These are phyloP conservation scores for Paracamarosporium sp. DNA, from an alignment of 2,329 filamentous ascomycete genomes.

Conservation along the genomic window DNA sequence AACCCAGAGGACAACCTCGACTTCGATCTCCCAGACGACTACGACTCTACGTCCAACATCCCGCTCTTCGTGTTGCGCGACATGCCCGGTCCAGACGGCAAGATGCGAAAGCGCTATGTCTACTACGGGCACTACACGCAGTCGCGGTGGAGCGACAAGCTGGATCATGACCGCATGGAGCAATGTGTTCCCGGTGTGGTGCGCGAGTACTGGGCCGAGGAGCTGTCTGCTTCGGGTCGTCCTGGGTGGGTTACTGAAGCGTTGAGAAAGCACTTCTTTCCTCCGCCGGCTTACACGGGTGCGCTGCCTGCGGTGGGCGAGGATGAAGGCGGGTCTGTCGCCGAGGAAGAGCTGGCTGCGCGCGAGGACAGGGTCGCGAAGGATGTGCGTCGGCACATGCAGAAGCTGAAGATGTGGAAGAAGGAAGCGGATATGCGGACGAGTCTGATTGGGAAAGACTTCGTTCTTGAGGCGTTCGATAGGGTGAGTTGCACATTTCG, in stretches of 20 bases:
- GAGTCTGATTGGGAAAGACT: constrained; percentile 42
- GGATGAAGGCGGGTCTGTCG: constrained; percentile 21
- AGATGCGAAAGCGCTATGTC: constrained; percentile 34
- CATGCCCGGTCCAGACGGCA: constrained; percentile 3
- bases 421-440: constrained; percentile 45
- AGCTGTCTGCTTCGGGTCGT: constrained; percentile 42
- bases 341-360: constrained; percentile 25
- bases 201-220: constrained; percentile 48
- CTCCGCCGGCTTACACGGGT: constrained; percentile 50
- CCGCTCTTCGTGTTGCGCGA: constrained; percentile 49
- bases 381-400: constrained; percentile 36
- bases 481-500: constrained; percentile 29
- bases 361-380: constrained; percentile 23
- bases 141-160: constrained; percentile 51
- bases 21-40: constrained; percentile 22
- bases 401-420: constrained; percentile 49
- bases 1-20: constrained; percentile 36
- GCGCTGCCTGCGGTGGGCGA: constrained; percentile 21
- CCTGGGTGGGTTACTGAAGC: constrained; percentile 52
- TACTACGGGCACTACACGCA: constrained; percentile 58
- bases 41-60: constrained; percentile 43
- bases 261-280: constrained; percentile 52
- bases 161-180: constrained; percentile 51
- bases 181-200: constrained; percentile 47
- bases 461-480: constrained; percentile 49